Conservation (phyloP, 495 filamentous ascomycete species). For the Beverwykella pulmonaria region DNA sequence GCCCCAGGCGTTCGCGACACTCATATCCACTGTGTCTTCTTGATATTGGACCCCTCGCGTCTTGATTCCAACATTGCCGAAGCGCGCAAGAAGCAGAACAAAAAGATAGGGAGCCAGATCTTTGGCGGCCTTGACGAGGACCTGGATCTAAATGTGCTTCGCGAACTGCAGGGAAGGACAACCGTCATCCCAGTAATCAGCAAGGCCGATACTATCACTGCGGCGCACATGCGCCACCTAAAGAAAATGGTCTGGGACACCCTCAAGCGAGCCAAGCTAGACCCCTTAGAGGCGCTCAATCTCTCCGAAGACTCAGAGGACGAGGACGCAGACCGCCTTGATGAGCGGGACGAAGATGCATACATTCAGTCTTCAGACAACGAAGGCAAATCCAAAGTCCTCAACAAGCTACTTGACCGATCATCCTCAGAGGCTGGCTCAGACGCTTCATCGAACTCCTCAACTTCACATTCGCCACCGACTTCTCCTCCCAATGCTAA, state of each 20-base stretch:
- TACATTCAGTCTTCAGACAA: slow-evolving; percentile 36
- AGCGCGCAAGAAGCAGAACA: slow-evolving; percentile 52
- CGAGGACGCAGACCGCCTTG: slow-evolving; percentile 56
- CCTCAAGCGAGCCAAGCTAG: slow-evolving; percentile 80
- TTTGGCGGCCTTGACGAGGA: slow-evolving; percentile 82
- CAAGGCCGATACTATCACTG: slow-evolving; percentile 95
- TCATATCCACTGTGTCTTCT: slow-evolving; percentile 94
- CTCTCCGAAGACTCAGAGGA: slow-evolving; percentile 74
- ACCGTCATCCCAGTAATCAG: slow-evolving; percentile 94
- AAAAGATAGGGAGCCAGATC: slow-evolving; percentile 56
- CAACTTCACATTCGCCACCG: slow-evolving; percentile 26
- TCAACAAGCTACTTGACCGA: slow-evolving; percentile 38
- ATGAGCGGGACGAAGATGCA: slow-evolving; percentile 49
- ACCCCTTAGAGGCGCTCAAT: slow-evolving; percentile 84
- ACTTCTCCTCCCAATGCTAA: slow-evolving; percentile 31
- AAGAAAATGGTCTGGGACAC: slow-evolving; percentile 89
- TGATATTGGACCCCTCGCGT: slow-evolving; percentile 85
- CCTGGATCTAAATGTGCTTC: slow-evolving; percentile 86
- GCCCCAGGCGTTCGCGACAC: slow-evolving; percentile 93
- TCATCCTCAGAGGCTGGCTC: slow-evolving; percentile 38
- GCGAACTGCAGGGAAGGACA: slow-evolving; percentile 88
- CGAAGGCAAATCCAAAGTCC: slow-evolving; percentile 31
- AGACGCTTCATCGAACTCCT: slow-evolving; percentile 28
- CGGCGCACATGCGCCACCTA: slow-evolving; percentile 87
- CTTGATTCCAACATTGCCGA: slow-evolving; percentile 81